A percentile compares a stretch with the other conserved stretches of the same genome.
phyloP scores from a whole-genome alignment of 179 eudicot species.

The Spinacia oleracea region DNA sequence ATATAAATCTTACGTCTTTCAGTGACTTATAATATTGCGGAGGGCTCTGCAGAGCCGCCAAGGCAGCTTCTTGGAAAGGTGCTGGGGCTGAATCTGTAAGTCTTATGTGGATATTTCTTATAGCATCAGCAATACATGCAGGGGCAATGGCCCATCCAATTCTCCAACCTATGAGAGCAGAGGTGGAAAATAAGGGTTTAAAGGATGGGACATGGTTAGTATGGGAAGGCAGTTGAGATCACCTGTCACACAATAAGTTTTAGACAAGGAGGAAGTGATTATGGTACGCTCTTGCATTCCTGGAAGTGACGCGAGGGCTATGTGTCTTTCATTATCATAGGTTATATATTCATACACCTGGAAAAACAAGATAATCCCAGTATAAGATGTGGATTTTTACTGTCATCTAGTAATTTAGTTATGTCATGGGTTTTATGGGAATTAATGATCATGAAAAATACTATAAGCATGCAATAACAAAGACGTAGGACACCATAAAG shows the following conservation, averaged over 20 bases:
- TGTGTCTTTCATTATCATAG: slow-evolving; percentile 59
- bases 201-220: not conserved
- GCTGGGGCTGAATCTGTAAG: slow-evolving; percentile 96
- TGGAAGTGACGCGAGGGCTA: slow-evolving; percentile 74
- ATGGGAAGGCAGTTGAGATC: slow-evolving; percentile 12
- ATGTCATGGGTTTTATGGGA: not conserved
- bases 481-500: not conserved
- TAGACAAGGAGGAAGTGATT: slow-evolving; percentile 90
- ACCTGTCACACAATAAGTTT: slow-evolving; percentile 90
- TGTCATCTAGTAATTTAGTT: not conserved
- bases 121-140: slow-evolving; percentile 71
- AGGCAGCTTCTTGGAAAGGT: slow-evolving; percentile 98
- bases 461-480: not conserved
- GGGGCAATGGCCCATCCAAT: slow-evolving; percentile 96
- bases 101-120: slow-evolving; percentile 76
- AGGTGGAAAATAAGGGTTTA: not conserved
- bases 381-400: not conserved
- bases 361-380: slow-evolving; percentile 15
- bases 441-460: not conserved
- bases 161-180: slow-evolving; percentile 70
- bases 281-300: slow-evolving; percentile 83
- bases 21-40: slow-evolving; percentile 50
- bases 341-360: slow-evolving; percentile 94
- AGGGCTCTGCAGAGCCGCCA: slow-evolving; percentile 73
- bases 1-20: slow-evolving; percentile 42